Percentiles rank a stretch among this genome's conserved stretches.
Conservation (phyloP, 805 yeast genomes). For the Starmerella asiatica region DNA sequence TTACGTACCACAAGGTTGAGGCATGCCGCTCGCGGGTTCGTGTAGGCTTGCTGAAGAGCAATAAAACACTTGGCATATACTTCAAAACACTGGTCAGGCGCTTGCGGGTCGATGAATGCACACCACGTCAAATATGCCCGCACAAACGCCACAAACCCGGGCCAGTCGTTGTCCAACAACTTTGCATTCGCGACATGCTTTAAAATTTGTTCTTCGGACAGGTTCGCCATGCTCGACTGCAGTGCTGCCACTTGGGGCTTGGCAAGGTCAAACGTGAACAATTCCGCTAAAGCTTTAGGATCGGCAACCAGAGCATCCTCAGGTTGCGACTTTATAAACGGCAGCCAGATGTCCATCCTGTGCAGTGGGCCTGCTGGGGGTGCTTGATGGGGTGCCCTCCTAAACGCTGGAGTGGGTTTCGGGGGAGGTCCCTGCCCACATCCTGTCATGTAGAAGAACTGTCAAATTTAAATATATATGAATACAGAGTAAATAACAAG, state of each 20-base stretch:
- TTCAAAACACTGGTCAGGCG: constrained; percentile 38
- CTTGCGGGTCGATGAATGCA: constrained; percentile 41
- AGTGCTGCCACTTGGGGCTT: constrained; percentile 29
- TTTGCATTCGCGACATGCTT: constrained; percentile 23
- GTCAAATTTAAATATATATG: no score
- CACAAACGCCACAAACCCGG: constrained; percentile 38
- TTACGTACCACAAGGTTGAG: constrained; percentile 13
- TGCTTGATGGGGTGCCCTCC: neutral
- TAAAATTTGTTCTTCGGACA: constrained; percentile 15
- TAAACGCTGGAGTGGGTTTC: no score
- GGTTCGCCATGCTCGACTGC: constrained; percentile 26
- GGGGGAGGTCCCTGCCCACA: no score
- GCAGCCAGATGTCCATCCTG: constrained; percentile 13
- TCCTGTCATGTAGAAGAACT: no score
- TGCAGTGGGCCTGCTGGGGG: no score
- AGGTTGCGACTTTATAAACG: constrained; percentile 1
- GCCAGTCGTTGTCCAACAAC: constrained; percentile 29
- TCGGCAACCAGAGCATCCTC: constrained; percentile 7
- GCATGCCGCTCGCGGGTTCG: constrained; percentile 25
- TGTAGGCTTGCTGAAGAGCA: constrained; percentile 30
- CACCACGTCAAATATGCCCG: constrained; percentile 37
- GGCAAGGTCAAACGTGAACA: constrained; percentile 25
- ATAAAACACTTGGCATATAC: constrained; percentile 36
- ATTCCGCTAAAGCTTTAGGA: constrained; percentile 13
- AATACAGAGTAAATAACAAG: neutral